Percentiles rank a stretch among this genome's conserved stretches.
Evolutionary conservation across 2,329 filamentous ascomycete genomes (phyloP).

Genomic region (Aciculosporium take): DNA sequence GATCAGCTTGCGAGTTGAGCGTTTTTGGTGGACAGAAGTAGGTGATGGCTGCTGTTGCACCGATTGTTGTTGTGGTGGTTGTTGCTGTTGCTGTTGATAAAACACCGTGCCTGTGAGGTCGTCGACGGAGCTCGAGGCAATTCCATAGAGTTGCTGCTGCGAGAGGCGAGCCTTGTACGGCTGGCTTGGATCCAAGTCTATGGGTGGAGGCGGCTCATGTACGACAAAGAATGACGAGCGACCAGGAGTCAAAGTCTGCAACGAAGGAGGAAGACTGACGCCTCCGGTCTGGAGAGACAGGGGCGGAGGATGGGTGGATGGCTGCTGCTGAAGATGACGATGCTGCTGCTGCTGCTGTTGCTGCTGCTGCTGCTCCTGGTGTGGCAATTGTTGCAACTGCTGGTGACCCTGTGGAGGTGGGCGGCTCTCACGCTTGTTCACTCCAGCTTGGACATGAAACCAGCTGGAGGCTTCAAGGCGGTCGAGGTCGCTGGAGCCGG

Average conservation of each 20-base stretch:
- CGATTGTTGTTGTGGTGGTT: constrained; percentile 23
- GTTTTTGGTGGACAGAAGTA: constrained; percentile 26
- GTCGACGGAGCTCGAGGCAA: constrained; percentile 14
- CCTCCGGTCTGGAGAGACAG: constrained; percentile 17
- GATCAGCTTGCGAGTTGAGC: constrained; percentile 38
- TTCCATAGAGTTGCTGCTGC: constrained; percentile 19
- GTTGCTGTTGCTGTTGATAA: constrained; percentile 15
- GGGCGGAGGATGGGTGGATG: constrained; percentile 15
- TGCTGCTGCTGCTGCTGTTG: constrained; percentile 14
- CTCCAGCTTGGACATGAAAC: too few relatives aligned
- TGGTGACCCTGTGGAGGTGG: constrained; percentile 11
- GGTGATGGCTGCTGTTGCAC: constrained; percentile 4
- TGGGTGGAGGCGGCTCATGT: constrained; percentile 18
- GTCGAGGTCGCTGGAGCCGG: constrained; percentile 28
- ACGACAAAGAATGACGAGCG: constrained; percentile 18
- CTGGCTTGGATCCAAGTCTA: constrained; percentile 30
- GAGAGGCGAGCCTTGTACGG: constrained; percentile 26
- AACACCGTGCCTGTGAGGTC: constrained; percentile 9
- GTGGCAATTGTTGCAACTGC: constrained; percentile 10
- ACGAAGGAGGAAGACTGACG: constrained; percentile 16
- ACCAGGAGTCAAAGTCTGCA: constrained; percentile 17
- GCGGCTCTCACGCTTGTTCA: too few relatives aligned
- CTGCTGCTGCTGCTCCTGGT: constrained; percentile 12
- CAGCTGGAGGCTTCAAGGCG: constrained; percentile 4
- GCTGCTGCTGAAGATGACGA: constrained; percentile 13